Evolutionary conservation across 1,284 basidiomycete genomes (phyloP), one percentile per base, ranked within the genome.

Genomic region (Leccinum pachyderme): DNA sequence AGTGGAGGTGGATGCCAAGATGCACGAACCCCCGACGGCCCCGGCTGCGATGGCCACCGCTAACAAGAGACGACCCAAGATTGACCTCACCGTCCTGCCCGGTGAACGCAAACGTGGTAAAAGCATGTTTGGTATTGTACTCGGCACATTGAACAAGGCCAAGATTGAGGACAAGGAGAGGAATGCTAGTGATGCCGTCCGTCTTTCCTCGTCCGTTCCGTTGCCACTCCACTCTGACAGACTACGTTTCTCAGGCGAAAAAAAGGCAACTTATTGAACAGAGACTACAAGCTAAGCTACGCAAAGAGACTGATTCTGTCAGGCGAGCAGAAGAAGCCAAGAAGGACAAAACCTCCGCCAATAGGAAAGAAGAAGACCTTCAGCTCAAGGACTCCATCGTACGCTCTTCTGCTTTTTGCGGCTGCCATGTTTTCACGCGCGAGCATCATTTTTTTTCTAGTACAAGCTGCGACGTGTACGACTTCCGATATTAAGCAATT

Each of bases 121-220:
- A 80, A 84, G 81, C 74, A 88, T 90, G 84, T 89, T 91, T 75
- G 88, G 88, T 62, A 77, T 91, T 63, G 75, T 90, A 62, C 72
- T 91, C 56, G 87, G 87, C 55, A 91, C 88, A 61, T 80, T 91
- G 59, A 88, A 86, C 75, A 88, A 87, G 77, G 88, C 88, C 62
- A 89, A 89, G 76, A 84, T 80, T 62, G 88, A 91, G 76, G 89
- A 89, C 69, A 85, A 87, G 68, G 83, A 87, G 75, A 76, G 89
- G 55, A 88, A 80, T 69, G 83, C 84, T 33, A 89, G 87, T 71
- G 88, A 91, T 62, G 88, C 89, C 62, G 87, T 90, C 60, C 58
- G 86, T 50, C 37, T 45, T 47, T 41, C 29, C 28, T 43, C 39
- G 32, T 51, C 33, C 6, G 12, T 29, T n/a, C 41, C 11, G 22